Conservation (phyloP, 345 rosid species). For the Litchi chinensis region DNA sequence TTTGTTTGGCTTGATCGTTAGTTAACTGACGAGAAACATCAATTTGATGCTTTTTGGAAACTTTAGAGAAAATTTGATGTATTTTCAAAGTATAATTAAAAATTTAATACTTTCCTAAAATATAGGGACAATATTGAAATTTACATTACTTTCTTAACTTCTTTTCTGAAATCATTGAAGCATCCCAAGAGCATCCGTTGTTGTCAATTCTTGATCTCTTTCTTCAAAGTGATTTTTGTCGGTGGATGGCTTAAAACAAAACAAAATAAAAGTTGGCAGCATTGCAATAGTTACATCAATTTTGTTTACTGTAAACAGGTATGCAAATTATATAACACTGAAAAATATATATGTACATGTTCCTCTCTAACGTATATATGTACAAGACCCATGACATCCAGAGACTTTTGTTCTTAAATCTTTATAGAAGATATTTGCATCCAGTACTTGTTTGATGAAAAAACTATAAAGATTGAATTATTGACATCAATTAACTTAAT, state of each 20-base stretch:
- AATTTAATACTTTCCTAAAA: too few relatives aligned
- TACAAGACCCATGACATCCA: background rate
- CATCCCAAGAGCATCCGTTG: slow-evolving; percentile 6
- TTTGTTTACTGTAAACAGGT: background rate
- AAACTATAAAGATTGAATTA: background rate
- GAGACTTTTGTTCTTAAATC: too few relatives aligned
- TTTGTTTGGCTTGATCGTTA: too few relatives aligned
- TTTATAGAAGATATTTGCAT: background rate
- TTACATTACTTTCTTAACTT: background rate
- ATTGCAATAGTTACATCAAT: background rate
- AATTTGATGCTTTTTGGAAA: too few relatives aligned
- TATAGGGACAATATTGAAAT: too few relatives aligned
- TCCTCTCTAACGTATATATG: background rate
- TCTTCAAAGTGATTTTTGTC: background rate
- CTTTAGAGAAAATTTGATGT: too few relatives aligned
- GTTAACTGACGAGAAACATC: too few relatives aligned
- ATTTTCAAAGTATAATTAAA: too few relatives aligned
- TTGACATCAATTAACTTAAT: background rate
- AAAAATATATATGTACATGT: background rate
- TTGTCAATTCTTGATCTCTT: slow-evolving; percentile 2
- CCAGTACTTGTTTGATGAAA: background rate
- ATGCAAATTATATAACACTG: background rate
- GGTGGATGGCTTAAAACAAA: background rate
- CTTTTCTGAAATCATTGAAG: slow-evolving; percentile 7
- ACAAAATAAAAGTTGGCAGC: background rate